phyloP scores from a whole-genome alignment of 257 asterid genomes.

The Primulina tabacum region DNA sequence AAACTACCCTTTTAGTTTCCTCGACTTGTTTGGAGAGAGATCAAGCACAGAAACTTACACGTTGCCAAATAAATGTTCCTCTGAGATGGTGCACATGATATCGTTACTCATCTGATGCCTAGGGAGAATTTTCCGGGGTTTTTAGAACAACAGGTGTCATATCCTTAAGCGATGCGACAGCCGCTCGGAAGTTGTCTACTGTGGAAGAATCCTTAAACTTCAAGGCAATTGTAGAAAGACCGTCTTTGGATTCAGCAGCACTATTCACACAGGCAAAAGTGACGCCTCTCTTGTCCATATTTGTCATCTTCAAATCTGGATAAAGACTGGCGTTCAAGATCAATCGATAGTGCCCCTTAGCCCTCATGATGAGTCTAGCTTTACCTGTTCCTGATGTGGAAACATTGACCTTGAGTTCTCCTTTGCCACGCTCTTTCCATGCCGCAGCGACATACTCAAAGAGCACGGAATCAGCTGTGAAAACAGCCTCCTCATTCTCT shows the following conservation, averaged over 20 bases:
- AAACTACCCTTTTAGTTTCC: neutral
- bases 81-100: neutral
- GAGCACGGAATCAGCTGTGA: conserved; percentile 66
- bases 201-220: conserved; percentile 71
- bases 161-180: conserved; percentile 54
- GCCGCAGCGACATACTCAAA: conserved; percentile 63
- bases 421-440: conserved; percentile 96
- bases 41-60: neutral
- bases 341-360: conserved; percentile 77
- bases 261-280: conserved; percentile 87
- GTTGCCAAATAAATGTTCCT: neutral
- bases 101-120: conserved; percentile 43
- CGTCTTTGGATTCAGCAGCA: conserved; percentile 58
- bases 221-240: conserved; percentile 81
- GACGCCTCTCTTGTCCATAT: conserved; percentile 89
- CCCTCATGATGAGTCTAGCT: conserved; percentile 86
- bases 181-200: conserved; percentile 60
- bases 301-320: conserved; percentile 86
- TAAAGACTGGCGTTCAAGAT: conserved; percentile 79
- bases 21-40: neutral
- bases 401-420: conserved; percentile 75
- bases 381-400: conserved; percentile 49
- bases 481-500: conserved; percentile 65
- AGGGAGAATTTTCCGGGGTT: conserved; percentile 83
- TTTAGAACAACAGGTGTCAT: conserved; percentile 32